Conservation (phyloP, 441 rosid species). For the Bruguiera hainesii region DNA sequence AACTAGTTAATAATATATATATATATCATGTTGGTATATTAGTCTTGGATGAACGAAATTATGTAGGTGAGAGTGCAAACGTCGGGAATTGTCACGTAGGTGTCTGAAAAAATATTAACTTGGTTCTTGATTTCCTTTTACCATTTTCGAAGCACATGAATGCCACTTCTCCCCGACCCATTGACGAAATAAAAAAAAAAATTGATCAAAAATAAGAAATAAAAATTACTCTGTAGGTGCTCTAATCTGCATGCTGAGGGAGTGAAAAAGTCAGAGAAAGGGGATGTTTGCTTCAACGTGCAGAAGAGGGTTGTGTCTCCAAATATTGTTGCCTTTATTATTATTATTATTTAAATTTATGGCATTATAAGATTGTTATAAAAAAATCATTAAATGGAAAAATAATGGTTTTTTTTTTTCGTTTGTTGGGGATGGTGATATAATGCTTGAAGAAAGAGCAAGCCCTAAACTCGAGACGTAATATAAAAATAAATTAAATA, state of each 20-base stretch:
- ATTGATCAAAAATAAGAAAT: no score
- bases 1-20: no score
- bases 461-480: background rate
- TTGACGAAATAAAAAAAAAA: no score
- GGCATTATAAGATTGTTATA: background rate
- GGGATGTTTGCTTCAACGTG: no score
- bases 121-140: background rate
- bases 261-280: no score
- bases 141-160: conserved; percentile 16
- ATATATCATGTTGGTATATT: no score
- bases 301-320: no score
- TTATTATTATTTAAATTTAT: no score
- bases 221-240: no score
- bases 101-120: conserved; percentile 13
- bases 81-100: conserved; percentile 26
- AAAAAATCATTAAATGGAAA: background rate
- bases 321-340: no score
- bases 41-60: background rate
- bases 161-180: background rate
- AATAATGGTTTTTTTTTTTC: background rate
- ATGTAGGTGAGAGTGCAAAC: conserved; percentile 17
- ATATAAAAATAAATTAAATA: background rate
- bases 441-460: conserved; percentile 36
- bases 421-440: conserved; percentile 21
- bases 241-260: no score